Evolutionary conservation across 805 yeast species (phyloP).

Genomic region (Debaryomyces prosopidis): DNA sequence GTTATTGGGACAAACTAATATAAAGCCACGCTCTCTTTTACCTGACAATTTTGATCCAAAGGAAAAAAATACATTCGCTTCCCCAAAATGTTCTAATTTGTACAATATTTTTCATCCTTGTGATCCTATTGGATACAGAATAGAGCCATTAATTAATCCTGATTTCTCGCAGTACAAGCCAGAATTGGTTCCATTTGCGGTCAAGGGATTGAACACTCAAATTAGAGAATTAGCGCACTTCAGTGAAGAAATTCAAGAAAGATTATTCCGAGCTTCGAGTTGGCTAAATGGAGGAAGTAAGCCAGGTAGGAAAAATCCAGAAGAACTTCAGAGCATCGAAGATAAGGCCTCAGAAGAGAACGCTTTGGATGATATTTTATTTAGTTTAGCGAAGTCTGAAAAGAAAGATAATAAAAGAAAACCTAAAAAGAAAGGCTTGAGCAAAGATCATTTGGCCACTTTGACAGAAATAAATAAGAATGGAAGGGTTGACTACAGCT

Average conservation of each 20-base stretch:
- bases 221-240: constrained; percentile 42
- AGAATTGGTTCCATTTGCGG: constrained; percentile 55
- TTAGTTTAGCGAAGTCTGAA: constrained; percentile 22
- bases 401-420: constrained; percentile 19
- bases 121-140: constrained; percentile 87
- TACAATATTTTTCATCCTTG: constrained; percentile 88
- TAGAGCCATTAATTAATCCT: constrained; percentile 76
- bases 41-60: constrained; percentile 22
- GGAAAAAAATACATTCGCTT: constrained; percentile 16
- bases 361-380: constrained; percentile 42
- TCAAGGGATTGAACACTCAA: constrained; percentile 51
- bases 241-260: constrained; percentile 39
- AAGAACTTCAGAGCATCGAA: background rate
- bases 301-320: background rate
- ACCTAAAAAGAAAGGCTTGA: constrained; percentile 25
- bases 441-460: constrained; percentile 26
- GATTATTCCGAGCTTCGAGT: constrained; percentile 34
- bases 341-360: constrained; percentile 24
- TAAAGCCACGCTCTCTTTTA: constrained; percentile 42
- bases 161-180: constrained; percentile 53
- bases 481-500: constrained; percentile 79
- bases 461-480: constrained; percentile 57
- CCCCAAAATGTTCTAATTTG: constrained; percentile 63
- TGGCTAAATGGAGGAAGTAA: constrained; percentile 25
- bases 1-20: constrained; percentile 62